phyloP scores from a whole-genome alignment of 78 protist genomes.

The Protostelium mycophagum region DNA sequence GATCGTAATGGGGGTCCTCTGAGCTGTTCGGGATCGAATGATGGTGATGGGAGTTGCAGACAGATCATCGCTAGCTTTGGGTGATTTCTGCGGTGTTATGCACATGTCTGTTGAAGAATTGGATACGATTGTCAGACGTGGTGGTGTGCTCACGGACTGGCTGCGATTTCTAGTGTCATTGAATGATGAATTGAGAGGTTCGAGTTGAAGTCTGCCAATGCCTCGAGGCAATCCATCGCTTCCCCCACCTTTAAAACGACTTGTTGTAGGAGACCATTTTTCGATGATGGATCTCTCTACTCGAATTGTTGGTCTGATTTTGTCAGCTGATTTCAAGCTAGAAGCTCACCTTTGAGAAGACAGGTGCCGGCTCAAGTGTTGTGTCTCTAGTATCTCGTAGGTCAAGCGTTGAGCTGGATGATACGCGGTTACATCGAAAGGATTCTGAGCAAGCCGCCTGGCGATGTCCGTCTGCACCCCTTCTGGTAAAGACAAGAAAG shows the following conservation, averaged over 20 bases:
- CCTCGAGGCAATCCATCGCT: neutral
- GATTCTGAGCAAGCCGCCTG: neutral
- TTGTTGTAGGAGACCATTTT: neutral
- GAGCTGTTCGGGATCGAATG: neutral
- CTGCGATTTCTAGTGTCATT: neutral
- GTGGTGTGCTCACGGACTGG: neutral
- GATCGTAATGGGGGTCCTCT: neutral
- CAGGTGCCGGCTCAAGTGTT: neutral
- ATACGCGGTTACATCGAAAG: neutral
- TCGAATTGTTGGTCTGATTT: neutral
- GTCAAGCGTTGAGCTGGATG: neutral
- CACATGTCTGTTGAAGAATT: too few species aligned
- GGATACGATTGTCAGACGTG: neutral
- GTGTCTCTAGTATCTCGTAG: neutral
- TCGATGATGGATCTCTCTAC: neutral
- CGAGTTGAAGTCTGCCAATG: neutral
- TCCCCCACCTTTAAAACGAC: neutral
- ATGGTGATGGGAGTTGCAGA: neutral
- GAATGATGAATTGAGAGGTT: neutral
- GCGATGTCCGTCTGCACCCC: neutral
- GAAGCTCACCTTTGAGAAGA: neutral
- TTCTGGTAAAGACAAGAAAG: neutral
- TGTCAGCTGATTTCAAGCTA: neutral
- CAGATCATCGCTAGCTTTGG: neutral
- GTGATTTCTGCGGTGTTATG: too few species aligned